phyloP scores from a whole-genome alignment of 352 stramenopile species.

The Globisporangium canariense region DNA sequence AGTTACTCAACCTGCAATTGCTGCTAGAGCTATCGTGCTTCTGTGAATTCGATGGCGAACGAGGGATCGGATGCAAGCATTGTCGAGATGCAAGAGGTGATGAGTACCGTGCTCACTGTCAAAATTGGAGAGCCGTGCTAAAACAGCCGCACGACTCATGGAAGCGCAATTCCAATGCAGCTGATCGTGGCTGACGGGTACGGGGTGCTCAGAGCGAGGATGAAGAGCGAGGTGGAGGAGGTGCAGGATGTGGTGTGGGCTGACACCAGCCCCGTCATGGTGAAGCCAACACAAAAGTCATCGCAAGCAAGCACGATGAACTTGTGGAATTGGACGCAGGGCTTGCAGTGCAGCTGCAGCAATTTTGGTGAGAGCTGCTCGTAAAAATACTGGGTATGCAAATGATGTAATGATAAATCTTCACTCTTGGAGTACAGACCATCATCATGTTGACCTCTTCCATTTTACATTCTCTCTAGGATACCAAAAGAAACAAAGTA shows the following conservation, averaged over 20 bases:
- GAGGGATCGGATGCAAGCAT: too few species aligned
- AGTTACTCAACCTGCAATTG: too few species aligned
- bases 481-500: too few species aligned
- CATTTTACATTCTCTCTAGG: too few species aligned
- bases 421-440: too few species aligned
- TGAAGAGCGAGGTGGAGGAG: not conserved
- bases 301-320: not conserved
- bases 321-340: not conserved
- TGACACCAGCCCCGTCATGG: not conserved
- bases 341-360: not conserved
- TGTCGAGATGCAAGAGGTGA: not conserved
- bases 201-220: not conserved
- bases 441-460: too few species aligned
- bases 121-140: not conserved
- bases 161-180: not conserved
- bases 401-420: too few species aligned
- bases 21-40: too few species aligned
- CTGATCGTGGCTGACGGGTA: not conserved
- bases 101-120: not conserved
- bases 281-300: not conserved
- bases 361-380: not conserved
- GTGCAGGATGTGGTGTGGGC: not conserved
- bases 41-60: too few species aligned
- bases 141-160: not conserved
- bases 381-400: not conserved